A percentile compares a stretch with the other conserved stretches of the same genome.
These are phyloP conservation scores for Wallacemonas sp. DNA, from an alignment of 208 protist genomes.

Conservation along the genomic window DNA sequence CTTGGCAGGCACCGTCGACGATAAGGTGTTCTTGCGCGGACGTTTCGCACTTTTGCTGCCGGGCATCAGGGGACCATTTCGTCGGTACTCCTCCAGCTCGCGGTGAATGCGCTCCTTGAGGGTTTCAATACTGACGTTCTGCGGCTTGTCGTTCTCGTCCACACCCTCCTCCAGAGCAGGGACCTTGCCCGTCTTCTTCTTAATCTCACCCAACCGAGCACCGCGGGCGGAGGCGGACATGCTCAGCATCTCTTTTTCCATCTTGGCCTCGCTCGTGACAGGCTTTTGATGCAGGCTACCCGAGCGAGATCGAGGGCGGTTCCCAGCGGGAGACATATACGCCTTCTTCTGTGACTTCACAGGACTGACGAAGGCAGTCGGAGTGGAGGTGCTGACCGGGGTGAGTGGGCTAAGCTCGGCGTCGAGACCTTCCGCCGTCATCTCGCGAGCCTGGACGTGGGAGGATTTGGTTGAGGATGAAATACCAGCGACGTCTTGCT, in stretches of 20 bases:
- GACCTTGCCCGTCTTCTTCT: slow-evolving; percentile 19
- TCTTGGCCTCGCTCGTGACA: slow-evolving; percentile 5
- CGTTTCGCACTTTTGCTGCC: not conserved
- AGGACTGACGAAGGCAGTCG: not conserved
- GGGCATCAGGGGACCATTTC: slow-evolving; percentile 40
- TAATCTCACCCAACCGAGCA: slow-evolving; percentile 22
- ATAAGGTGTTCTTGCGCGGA: not conserved
- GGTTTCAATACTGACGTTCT: slow-evolving; percentile 43
- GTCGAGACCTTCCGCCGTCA: not conserved
- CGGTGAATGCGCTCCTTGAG: slow-evolving; percentile 59
- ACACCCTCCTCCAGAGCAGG: slow-evolving; percentile 44
- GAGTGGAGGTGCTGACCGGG: slow-evolving; percentile 5
- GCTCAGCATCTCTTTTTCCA: slow-evolving; percentile 16
- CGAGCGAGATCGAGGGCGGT: not conserved
- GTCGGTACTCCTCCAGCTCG: slow-evolving; percentile 71
- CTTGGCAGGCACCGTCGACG: not conserved
- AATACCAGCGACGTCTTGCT: slow-evolving; percentile 6
- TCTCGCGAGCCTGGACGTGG: not conserved
- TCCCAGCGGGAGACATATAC: no score
- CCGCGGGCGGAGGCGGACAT: slow-evolving; percentile 26
- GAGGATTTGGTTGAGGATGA: slow-evolving; percentile 13
- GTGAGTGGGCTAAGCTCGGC: slow-evolving; percentile 9
- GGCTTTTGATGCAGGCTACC: slow-evolving; percentile 7
- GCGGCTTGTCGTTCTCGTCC: slow-evolving; percentile 38
- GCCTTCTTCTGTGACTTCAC: not conserved